Evolutionary conservation across 257 asterid species (phyloP).

Genomic region (Rauvolfia tetraphylla): DNA sequence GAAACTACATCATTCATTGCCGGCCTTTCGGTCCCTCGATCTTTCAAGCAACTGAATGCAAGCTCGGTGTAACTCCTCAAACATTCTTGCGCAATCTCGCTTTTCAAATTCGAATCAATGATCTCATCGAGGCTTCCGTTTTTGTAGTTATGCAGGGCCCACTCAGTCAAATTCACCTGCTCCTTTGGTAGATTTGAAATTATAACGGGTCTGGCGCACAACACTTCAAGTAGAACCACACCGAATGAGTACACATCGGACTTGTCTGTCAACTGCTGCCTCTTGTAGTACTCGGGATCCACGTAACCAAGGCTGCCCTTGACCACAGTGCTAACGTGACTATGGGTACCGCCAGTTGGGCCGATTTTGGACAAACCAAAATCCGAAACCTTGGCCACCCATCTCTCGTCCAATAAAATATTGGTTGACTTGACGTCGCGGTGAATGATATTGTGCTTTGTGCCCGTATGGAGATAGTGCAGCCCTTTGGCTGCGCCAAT

Average conservation of each 20-base stretch:
- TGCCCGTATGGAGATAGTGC: conserved; percentile 57
- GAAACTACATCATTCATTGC: conserved; percentile 60
- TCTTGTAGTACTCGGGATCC: conserved; percentile 59
- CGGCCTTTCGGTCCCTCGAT: conserved; percentile 46
- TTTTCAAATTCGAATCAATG: conserved; percentile 41
- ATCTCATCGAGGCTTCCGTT: conserved; percentile 43
- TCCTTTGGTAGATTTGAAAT: conserved; percentile 25
- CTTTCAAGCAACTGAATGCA: conserved; percentile 43
- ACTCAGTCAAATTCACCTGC: conserved; percentile 47
- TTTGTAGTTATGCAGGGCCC: conserved; percentile 38
- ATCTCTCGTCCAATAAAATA: conserved; percentile 55
- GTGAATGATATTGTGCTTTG: conserved; percentile 45
- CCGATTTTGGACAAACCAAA: conserved; percentile 70
- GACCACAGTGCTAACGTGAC: conserved; percentile 65
- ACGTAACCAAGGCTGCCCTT: conserved; percentile 73
- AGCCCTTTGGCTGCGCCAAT: conserved; percentile 65
- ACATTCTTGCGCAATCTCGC: conserved; percentile 49
- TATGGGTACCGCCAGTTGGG: conserved; percentile 31
- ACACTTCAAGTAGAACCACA: conserved; percentile 53
- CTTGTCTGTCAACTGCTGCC: conserved; percentile 54
- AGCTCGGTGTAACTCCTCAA: conserved; percentile 39
- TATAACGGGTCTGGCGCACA: conserved; percentile 48
- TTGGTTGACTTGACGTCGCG: conserved; percentile 72
- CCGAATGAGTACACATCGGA: conserved; percentile 78
- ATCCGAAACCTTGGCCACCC: conserved; percentile 65